Evolutionary conservation across 352 stramenopile genomes (phyloP), one percentile per base, ranked within the genome.

Genomic region (Halophytophthora batemanensis): DNA sequence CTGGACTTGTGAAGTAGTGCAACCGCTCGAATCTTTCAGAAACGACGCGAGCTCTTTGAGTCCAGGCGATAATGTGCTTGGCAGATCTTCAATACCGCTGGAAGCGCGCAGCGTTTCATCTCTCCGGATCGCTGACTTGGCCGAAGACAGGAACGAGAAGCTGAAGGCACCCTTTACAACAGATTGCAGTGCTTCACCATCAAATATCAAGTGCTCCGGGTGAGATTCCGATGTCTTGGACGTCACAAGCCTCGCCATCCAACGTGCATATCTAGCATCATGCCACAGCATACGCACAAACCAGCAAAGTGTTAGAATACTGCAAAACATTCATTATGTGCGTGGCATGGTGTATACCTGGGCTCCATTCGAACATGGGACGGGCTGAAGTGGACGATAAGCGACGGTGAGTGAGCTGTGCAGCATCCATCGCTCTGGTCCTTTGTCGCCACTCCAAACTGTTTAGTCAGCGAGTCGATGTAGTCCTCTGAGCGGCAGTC

Each of bases 321-420:
- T 13, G 11, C 11, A 13, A 17, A 14, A 38, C 5, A 25, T 58
- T 13, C n/a, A n/a, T n/a, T n/a, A n/a, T n/a, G n/a, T n/a, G n/a
- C n/a, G n/a, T n/a, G n/a, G 17, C 10, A n/a, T n/a, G 15, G n/a
- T 31, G 2, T 25, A 8, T 64, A 79, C 71, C 45, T 66, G 2
- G 59, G 23, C 18, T 73, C 48, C 23, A 36, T 25, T 31, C 61
- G 45, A 2, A 86, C 52, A 18, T 53, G n/a, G 1, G 51, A 10
- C 8, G 70, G 68, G 1, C 74, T 76, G 11, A 90, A 72, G 42
- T 90, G 79, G 13, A 84, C 69, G 11, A 87, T 56, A 1, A 90
- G 56, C 4, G 52, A 65, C 19, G 79, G 77, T 2, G 45, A 45
- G 37, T 90, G 79, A 42, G 44, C 18, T 6, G 33, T 17, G 31